Conservation (phyloP, 2,329 filamentous ascomycete species). For the Venturia pyrina region DNA sequence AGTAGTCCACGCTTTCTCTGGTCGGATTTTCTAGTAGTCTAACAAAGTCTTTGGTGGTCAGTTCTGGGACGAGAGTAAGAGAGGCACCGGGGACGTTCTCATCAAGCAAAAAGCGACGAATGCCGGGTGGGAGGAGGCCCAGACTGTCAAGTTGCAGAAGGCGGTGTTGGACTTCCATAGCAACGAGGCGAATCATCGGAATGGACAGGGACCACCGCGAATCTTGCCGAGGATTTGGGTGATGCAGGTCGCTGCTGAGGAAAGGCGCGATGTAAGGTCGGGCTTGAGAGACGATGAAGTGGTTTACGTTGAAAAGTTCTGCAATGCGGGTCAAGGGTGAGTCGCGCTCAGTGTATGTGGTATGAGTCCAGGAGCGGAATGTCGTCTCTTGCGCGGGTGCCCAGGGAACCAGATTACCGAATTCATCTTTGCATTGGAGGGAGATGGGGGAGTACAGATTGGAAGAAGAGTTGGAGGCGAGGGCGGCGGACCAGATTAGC, state of each 20-base stretch:
- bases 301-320: conserved; percentile 85
- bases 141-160: conserved; percentile 72
- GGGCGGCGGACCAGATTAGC: conserved; percentile 71
- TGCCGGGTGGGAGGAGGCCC: conserved; percentile 56
- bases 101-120: conserved; percentile 70
- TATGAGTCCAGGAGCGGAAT: conserved; percentile 58
- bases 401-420: conserved; percentile 66
- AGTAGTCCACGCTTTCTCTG: conserved; percentile 60
- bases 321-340: conserved; percentile 54
- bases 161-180: conserved; percentile 69
- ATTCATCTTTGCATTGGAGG: conserved; percentile 68
- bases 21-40: conserved; percentile 77
- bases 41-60: conserved; percentile 63
- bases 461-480: conserved; percentile 62
- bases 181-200: conserved; percentile 46
- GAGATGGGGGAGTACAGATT: conserved; percentile 56
- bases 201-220: conserved; percentile 47
- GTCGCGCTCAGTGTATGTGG: conserved; percentile 47
- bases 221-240: conserved; percentile 52
- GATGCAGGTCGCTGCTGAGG: conserved; percentile 69
- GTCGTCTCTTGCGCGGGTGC: conserved; percentile 48
- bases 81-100: conserved; percentile 70
- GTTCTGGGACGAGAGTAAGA: conserved; percentile 72
- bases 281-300: conserved; percentile 90
- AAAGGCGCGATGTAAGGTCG: conserved; percentile 84